Conservation (phyloP, 176 grass and related monocot species). For the Olyra latifolia region DNA sequence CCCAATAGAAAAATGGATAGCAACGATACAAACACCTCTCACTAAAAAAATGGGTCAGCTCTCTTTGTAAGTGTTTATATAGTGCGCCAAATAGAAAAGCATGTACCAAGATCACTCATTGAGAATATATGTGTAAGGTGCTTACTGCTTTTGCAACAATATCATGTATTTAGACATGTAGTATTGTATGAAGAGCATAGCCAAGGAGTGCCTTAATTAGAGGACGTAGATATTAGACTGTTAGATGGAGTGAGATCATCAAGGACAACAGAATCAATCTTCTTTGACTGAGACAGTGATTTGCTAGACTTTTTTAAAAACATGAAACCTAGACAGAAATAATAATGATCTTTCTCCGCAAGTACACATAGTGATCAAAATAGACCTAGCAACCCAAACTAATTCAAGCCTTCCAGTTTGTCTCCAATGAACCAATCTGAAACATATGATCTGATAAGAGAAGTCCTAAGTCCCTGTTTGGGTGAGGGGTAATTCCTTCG, state of each 20-base stretch:
- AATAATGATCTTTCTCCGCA: slow-evolving; percentile 8
- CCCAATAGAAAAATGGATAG: background rate
- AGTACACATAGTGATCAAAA: background rate
- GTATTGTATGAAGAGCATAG: slow-evolving; percentile 1
- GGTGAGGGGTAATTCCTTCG: no score
- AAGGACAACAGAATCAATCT: background rate
- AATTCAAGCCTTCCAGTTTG: background rate
- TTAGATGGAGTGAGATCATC: background rate
- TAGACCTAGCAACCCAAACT: background rate
- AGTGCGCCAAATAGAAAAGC: background rate
- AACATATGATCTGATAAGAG: background rate
- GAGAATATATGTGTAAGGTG: background rate
- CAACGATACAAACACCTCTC: background rate
- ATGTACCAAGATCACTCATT: background rate
- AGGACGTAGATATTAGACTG: background rate
- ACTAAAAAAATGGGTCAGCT: background rate
- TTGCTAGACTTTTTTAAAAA: background rate
- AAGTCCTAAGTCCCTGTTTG: background rate
- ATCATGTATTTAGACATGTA: background rate
- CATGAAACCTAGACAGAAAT: background rate
- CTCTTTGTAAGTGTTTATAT: background rate
- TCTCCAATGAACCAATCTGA: background rate
- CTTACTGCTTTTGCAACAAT: background rate
- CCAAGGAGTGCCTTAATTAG: background rate
- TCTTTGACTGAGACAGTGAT: slow-evolving; percentile 4